phyloP scores from a whole-genome alignment of 805 yeast species.

The Yamadazyma insecticola region DNA sequence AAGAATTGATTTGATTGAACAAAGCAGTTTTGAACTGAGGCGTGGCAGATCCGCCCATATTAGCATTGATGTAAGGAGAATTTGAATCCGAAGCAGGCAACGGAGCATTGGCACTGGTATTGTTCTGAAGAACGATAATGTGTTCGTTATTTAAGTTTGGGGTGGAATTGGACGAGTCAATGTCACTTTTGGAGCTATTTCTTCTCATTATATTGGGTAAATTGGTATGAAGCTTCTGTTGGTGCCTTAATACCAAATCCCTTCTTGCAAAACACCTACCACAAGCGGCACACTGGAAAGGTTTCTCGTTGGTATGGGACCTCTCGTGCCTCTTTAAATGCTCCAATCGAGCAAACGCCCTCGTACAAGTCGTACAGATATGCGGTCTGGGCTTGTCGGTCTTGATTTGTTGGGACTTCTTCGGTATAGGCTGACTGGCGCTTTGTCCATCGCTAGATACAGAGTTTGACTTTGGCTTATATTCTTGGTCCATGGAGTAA shows the following conservation, averaged over 20 bases:
- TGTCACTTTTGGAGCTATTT: constrained; percentile 14
- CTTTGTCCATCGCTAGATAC: constrained; percentile 1
- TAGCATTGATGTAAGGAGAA: background rate
- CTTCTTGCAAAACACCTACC: constrained; percentile 94
- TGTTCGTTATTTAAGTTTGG: constrained; percentile 38
- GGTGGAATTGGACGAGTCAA: too few relatives aligned
- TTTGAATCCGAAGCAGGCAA: constrained; percentile 18
- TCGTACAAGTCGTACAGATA: constrained; percentile 81
- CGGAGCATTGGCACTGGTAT: constrained; percentile 50
- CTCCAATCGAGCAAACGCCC: constrained; percentile 93
- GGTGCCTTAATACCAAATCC: constrained; percentile 84
- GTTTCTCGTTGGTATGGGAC: constrained; percentile 93
- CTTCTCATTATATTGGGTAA: constrained; percentile 38
- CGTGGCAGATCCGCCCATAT: background rate
- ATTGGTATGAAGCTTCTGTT: constrained; percentile 80
- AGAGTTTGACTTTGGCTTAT: too few relatives aligned
- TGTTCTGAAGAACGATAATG: constrained; percentile 48
- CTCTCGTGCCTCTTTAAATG: constrained; percentile 92
- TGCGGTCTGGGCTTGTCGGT: constrained; percentile 95
- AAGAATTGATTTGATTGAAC: constrained; percentile 9
- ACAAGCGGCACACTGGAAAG: constrained; percentile 93
- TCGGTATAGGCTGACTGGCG: constrained; percentile 67
- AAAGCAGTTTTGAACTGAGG: constrained; percentile 12
- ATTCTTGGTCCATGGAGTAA: background rate
- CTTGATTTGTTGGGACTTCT: constrained; percentile 75